Conservation (phyloP, 805 yeast species). For the Nakazawaea molendinolei region DNA sequence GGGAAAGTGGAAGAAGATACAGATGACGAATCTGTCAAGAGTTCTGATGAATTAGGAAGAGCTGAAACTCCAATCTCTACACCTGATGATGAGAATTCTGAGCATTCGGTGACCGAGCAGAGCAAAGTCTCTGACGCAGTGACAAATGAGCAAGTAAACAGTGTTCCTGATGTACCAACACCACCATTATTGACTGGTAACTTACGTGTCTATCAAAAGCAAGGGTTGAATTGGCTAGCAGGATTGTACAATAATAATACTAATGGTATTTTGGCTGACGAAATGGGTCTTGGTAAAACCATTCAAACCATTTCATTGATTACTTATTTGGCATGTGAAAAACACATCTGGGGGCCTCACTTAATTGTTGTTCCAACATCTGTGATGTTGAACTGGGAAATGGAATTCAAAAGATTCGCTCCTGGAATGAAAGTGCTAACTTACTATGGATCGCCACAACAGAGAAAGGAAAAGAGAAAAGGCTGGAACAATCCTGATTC, state of each 20-base stretch:
- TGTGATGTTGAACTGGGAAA: constrained; percentile 97
- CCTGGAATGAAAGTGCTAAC: constrained; percentile 96
- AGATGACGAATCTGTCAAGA: constrained; percentile 30
- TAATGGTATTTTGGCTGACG: constrained; percentile 96
- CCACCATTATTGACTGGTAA: constrained; percentile 78
- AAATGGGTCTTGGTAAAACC: constrained; percentile 97
- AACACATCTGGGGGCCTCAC: constrained; percentile 97
- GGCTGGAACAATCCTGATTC: constrained; percentile 98
- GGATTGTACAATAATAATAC: constrained; percentile 87
- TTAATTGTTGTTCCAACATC: constrained; percentile 95
- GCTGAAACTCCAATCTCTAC: constrained; percentile 29
- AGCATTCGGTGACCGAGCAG: constrained; percentile 3
- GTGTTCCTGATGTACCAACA: constrained; percentile 65
- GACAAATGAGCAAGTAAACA: constrained; percentile 28
- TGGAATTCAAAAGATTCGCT: constrained; percentile 97
- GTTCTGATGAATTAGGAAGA: constrained; percentile 18
- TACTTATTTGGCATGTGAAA: constrained; percentile 86
- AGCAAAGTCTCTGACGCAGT: constrained; percentile 20
- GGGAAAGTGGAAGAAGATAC: constrained; percentile 23
- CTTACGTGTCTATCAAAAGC: constrained; percentile 86
- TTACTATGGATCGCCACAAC: constrained; percentile 95
- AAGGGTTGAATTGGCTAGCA: constrained; percentile 96
- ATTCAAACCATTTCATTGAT: constrained; percentile 89
- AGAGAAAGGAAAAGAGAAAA: constrained; percentile 87
- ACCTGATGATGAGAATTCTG: constrained; percentile 24